Evolutionary conservation across 228 moss, liverwort and hornwort genomes (phyloP).

Genomic region (Sphagnum magellanicum): DNA sequence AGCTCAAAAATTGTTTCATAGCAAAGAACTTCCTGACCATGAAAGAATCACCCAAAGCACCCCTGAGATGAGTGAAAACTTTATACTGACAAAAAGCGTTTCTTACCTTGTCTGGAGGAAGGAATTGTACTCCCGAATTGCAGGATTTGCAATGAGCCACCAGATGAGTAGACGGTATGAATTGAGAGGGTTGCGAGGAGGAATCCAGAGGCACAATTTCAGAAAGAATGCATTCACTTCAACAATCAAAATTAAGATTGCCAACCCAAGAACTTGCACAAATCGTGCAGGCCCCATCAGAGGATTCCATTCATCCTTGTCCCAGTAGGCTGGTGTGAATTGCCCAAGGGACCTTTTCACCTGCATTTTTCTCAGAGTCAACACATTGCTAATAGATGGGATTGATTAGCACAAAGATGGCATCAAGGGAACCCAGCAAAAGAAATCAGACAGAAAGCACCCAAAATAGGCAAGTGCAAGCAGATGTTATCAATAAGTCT

Average conservation of each 20-base stretch:
- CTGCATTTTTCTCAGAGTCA: slow-evolving; percentile 15
- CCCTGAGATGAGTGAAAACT: background rate
- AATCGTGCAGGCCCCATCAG: slow-evolving; percentile 81
- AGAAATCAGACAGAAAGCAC: too few relatives aligned
- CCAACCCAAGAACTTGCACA: slow-evolving; percentile 86
- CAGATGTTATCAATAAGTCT: too few relatives aligned
- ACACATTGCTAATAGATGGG: background rate
- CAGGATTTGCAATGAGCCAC: slow-evolving; percentile 97
- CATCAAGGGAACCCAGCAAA: background rate
- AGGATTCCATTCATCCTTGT: slow-evolving; percentile 97
- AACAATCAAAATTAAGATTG: slow-evolving; percentile 62
- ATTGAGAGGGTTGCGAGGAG: slow-evolving; percentile 86
- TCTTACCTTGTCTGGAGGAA: slow-evolving; percentile 76
- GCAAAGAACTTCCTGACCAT: too few relatives aligned
- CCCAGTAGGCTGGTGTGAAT: slow-evolving; percentile 94
- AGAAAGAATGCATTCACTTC: slow-evolving; percentile 93
- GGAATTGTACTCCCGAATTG: slow-evolving; percentile 89
- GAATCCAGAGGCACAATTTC: slow-evolving; percentile 84
- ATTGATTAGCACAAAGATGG: background rate
- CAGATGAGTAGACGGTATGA: slow-evolving; percentile 78
- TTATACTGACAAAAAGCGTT: background rate
- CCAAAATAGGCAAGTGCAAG: too few relatives aligned
- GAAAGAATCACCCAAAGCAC: too few relatives aligned
- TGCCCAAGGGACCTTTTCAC: slow-evolving; percentile 73
- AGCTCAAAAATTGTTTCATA: too few relatives aligned